Evolutionary conservation across 805 yeast genomes (phyloP).

Genomic region (Cyberlindnera xylosilytica): DNA sequence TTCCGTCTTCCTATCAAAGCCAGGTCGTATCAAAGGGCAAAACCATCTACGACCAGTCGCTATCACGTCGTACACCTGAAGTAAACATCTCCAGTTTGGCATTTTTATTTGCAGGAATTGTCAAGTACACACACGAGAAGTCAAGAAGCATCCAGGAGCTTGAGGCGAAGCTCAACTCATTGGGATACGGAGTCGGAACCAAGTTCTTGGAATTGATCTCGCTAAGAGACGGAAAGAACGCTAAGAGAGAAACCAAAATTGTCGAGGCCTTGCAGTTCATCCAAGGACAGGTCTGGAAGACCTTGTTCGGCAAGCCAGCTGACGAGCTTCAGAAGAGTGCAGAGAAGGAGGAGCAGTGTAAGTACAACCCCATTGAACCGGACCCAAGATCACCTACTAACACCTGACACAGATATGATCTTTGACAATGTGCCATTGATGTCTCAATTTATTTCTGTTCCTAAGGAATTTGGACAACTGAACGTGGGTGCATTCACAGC

Average conservation of each 20-base stretch:
- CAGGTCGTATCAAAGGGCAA: slow-evolving; percentile 13
- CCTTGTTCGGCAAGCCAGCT: slow-evolving; percentile 69
- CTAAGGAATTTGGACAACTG: slow-evolving; percentile 72
- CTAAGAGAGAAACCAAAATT: slow-evolving; percentile 63
- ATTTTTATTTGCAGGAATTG: slow-evolving; percentile 66
- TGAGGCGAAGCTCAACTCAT: slow-evolving; percentile 57
- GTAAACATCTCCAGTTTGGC: slow-evolving; percentile 66
- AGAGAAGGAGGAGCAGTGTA: slow-evolving; percentile 54
- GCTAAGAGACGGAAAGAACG: slow-evolving; percentile 61
- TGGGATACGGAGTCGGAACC: slow-evolving; percentile 78
- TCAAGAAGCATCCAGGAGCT: slow-evolving; percentile 68
- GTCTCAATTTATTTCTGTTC: slow-evolving; percentile 70
- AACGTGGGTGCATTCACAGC: slow-evolving; percentile 84
- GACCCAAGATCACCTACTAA: neutral
- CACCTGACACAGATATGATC: slow-evolving; percentile 33
- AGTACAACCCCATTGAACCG: slow-evolving; percentile 10
- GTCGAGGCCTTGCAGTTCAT: slow-evolving; percentile 71
- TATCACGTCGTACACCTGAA: slow-evolving; percentile 62
- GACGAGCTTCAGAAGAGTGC: slow-evolving; percentile 74
- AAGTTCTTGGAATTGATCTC: slow-evolving; percentile 67
- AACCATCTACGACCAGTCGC: slow-evolving; percentile 63
- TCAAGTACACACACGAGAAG: slow-evolving; percentile 58
- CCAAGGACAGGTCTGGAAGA: slow-evolving; percentile 69
- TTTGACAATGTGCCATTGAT: slow-evolving; percentile 71
- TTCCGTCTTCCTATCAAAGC: slow-evolving; percentile 25